Conservation (phyloP, 164 flowering plant species). For the Echeveria elegans region DNA sequence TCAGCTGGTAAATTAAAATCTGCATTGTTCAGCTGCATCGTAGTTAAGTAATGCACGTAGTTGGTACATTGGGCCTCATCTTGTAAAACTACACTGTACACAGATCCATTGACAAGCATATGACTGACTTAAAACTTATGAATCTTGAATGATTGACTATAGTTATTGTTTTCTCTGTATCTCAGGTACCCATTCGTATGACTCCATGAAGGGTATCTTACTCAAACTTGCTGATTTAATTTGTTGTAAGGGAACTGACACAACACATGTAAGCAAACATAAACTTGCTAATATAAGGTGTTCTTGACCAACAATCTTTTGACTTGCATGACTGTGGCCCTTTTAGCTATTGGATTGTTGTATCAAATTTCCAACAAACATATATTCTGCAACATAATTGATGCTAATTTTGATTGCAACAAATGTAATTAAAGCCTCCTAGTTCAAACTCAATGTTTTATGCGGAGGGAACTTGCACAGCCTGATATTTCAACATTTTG, state of each 20-base stretch:
- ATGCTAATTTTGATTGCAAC: no score
- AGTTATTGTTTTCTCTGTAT: not conserved
- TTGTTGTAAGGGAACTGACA: constrained; percentile 22
- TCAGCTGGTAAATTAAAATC: no score
- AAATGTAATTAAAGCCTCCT: no score
- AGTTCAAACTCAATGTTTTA: no score
- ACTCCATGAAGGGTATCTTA: constrained; percentile 44
- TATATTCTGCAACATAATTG: not conserved
- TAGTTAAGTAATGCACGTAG: no score
- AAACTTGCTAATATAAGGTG: not conserved
- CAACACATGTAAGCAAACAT: constrained; percentile 44
- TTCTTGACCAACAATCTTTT: not conserved
- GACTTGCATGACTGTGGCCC: no score
- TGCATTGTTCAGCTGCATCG: no score
- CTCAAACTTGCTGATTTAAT: constrained; percentile 50
- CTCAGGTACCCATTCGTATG: constrained; percentile 40
- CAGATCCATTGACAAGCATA: not conserved
- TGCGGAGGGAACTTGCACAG: no score
- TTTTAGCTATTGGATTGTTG: no score
- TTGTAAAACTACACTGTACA: not conserved
- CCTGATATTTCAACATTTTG: no score
- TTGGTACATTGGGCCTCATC: not conserved
- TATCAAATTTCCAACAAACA: not conserved
- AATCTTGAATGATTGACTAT: not conserved
- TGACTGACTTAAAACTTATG: not conserved